Percentiles rank a stretch among this genome's conserved stretches.
Conservation (phyloP, 345 rosid genomes). For the Citrus unshiu region DNA sequence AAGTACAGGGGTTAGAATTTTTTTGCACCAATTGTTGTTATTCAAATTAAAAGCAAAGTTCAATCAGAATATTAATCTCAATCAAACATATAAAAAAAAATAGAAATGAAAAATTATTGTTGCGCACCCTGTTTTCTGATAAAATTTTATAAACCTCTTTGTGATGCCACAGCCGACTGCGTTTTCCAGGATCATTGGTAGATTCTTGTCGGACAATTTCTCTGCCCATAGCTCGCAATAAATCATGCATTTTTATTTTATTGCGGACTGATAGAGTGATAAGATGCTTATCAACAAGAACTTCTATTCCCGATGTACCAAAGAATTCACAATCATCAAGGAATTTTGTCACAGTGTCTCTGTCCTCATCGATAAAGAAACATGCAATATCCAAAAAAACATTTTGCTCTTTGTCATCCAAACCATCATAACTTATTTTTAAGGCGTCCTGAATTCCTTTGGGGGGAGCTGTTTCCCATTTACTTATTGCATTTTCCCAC, state of each 20-base stretch:
- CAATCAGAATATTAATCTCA: too few species aligned
- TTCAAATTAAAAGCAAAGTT: too few species aligned
- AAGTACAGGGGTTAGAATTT: too few species aligned
- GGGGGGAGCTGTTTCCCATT: not conserved
- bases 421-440: conserved; percentile 13
- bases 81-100: too few species aligned
- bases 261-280: conserved; percentile 5
- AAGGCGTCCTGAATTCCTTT: not conserved
- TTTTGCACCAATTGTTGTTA: too few species aligned
- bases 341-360: conserved; percentile 11
- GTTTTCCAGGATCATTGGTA: conserved; percentile 8
- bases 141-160: too few species aligned
- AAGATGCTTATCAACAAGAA: conserved; percentile 27
- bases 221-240: conserved; percentile 38
- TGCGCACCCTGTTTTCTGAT: too few species aligned
- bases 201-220: conserved; percentile 23
- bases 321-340: conserved; percentile 12
- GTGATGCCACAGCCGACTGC: conserved; percentile 16
- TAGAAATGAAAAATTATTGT: too few species aligned
- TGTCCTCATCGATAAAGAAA: conserved; percentile 26
- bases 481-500: conserved; percentile 2
- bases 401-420: conserved; percentile 9
- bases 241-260: conserved; percentile 32
- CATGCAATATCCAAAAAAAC: conserved; percentile 45
- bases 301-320: not conserved